A percentile compares a stretch with the other conserved stretches of the same genome.
These are phyloP conservation scores for Vitis amurensis DNA, from an alignment of 164 flowering plant genomes.

Conservation along the genomic window DNA sequence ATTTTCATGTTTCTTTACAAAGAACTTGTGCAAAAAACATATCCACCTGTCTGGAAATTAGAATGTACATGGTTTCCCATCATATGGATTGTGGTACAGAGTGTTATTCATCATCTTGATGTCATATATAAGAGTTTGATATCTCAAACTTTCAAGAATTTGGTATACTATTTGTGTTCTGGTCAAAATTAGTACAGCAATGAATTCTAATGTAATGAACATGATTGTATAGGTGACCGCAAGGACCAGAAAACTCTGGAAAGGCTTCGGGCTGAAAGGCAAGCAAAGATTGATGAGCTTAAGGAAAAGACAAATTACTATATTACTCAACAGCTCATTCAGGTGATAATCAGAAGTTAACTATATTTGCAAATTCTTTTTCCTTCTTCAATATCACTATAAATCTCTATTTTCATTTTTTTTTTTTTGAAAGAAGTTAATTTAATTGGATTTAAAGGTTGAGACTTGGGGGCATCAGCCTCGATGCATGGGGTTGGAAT, in stretches of 20 bases:
- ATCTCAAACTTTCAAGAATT: background rate
- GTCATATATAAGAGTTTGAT: background rate
- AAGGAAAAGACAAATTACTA: constrained; percentile 92
- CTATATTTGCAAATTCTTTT: background rate
- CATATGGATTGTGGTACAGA: background rate
- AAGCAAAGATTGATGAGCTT: constrained; percentile 84
- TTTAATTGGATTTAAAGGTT: background rate
- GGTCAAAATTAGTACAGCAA: background rate
- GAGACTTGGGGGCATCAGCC: background rate
- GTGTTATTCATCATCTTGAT: background rate
- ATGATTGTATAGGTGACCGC: constrained; percentile 54
- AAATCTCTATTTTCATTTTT: background rate
- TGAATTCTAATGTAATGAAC: background rate
- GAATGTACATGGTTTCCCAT: background rate
- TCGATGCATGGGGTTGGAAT: background rate
- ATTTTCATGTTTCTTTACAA: background rate
- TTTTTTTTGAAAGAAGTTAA: too few species aligned
- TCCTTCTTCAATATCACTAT: background rate
- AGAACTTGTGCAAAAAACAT: background rate
- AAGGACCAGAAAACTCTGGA: constrained; percentile 87
- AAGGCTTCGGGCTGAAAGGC: constrained; percentile 80
- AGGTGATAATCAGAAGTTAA: constrained; percentile 42
- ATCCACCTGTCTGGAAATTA: background rate
- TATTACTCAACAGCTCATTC: constrained; percentile 88
- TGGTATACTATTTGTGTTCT: background rate